These are phyloP conservation scores for Adansonia gregorii DNA, from an alignment of 441 rosid genomes.

Conservation along the genomic window DNA sequence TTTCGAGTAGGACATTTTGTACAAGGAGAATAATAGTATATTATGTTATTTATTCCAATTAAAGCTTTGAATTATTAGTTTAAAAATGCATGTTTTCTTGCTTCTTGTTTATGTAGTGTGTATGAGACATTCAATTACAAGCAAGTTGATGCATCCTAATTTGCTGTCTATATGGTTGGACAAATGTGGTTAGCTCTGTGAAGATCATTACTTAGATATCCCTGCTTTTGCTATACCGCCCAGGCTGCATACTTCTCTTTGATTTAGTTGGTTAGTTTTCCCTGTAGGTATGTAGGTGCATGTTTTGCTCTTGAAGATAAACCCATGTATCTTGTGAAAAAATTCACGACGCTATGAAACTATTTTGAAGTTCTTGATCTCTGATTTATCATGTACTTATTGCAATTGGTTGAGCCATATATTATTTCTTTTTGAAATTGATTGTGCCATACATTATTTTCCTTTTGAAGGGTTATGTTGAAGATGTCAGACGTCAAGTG, in stretches of 20 bases:
- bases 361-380: constrained; percentile 14
- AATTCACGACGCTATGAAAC: not conserved
- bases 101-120: not conserved
- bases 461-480: constrained; percentile 74
- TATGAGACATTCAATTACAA: not conserved
- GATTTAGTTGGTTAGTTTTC: not conserved
- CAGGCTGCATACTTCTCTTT: not conserved
- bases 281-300: not conserved
- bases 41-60: not conserved
- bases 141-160: not conserved
- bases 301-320: not conserved
- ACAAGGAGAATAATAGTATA: too few relatives aligned
- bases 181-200: not conserved
- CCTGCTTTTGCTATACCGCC: not conserved
- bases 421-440: not conserved
- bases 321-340: not conserved
- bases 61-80: constrained; percentile 1
- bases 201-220: not conserved
- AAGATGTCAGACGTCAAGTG: constrained; percentile 88
- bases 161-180: not conserved
- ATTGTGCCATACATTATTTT: not conserved
- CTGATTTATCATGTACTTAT: not conserved
- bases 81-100: not conserved
- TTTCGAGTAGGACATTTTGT: too few relatives aligned
- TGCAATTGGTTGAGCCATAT: not conserved